Evolutionary conservation across 2,329 filamentous ascomycete species (phyloP).

Genomic region (Ramichloridium luteum): DNA sequence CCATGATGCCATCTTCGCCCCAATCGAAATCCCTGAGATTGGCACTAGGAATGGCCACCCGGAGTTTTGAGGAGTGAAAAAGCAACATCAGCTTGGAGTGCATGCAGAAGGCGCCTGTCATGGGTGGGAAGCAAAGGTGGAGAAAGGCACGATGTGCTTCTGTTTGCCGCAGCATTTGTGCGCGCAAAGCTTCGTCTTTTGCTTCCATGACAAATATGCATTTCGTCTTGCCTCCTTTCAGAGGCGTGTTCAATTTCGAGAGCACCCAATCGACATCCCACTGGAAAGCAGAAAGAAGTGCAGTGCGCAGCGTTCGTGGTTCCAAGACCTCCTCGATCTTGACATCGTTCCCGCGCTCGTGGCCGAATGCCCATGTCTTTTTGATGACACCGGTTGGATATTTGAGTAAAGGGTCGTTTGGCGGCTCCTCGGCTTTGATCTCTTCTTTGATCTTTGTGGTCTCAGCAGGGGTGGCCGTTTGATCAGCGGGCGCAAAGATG

Average conservation of each 20-base stretch:
- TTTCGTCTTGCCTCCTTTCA: slow-evolving; percentile 45
- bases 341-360: slow-evolving; percentile 58
- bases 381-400: slow-evolving; percentile 58
- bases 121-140: slow-evolving; percentile 65
- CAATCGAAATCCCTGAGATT: slow-evolving; percentile 82
- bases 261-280: slow-evolving; percentile 75
- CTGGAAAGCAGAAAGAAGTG: slow-evolving; percentile 75
- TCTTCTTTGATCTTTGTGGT: slow-evolving; percentile 8
- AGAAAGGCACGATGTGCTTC: slow-evolving; percentile 32
- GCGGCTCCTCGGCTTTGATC: slow-evolving; percentile 7
- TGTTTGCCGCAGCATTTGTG: slow-evolving; percentile 19
- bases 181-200: slow-evolving; percentile 31
- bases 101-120: slow-evolving; percentile 64
- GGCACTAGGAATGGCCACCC: slow-evolving; percentile 75
- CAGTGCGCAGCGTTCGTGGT: slow-evolving; percentile 56
- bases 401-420: slow-evolving; percentile 18
- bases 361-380: slow-evolving; percentile 63
- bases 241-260: slow-evolving; percentile 40
- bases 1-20: slow-evolving; percentile 74
- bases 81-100: slow-evolving; percentile 89
- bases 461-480: slow-evolving; percentile 14
- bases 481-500: slow-evolving; percentile 14
- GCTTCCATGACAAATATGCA: slow-evolving; percentile 49
- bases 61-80: slow-evolving; percentile 60
- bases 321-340: slow-evolving; percentile 81